phyloP scores from a whole-genome alignment of 768 basidiomycete species.

The Tulasnella sp. region DNA sequence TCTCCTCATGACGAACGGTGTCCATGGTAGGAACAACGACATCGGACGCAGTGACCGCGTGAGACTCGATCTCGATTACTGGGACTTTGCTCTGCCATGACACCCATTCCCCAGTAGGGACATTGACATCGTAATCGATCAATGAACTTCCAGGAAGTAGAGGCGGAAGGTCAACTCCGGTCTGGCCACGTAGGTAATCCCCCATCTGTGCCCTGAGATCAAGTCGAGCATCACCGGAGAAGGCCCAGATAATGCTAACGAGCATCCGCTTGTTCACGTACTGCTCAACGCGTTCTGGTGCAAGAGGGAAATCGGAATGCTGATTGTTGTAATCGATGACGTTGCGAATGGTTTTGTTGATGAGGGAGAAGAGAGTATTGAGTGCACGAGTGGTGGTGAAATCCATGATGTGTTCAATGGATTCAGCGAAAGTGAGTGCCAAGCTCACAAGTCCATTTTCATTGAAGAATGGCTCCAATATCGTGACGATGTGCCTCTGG shows the following conservation, averaged over 20 bases:
- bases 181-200: conserved; percentile 68
- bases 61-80: conserved; percentile 90
- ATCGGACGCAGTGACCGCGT: conserved; percentile 89
- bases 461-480: conserved; percentile 72
- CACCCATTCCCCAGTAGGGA: conserved; percentile 73
- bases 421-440: conserved; percentile 65
- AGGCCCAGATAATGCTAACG: conserved; percentile 93
- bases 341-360: conserved; percentile 92
- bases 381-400: conserved; percentile 85
- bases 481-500: conserved; percentile 59
- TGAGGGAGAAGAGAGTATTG: conserved; percentile 88
- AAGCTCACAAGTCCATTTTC: conserved; percentile 68
- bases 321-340: conserved; percentile 89
- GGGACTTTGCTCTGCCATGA: conserved; percentile 89
- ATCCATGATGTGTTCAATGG: conserved; percentile 98
- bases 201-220: conserved; percentile 83
- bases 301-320: conserved; percentile 87
- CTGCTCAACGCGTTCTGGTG: conserved; percentile 71
- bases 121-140: conserved; percentile 90
- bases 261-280: conserved; percentile 84
- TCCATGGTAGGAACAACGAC: conserved; percentile 98
- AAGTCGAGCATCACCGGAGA: conserved; percentile 90
- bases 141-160: conserved; percentile 65
- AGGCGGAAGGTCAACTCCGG: conserved; percentile 79
- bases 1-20: conserved; percentile 96